A percentile compares a stretch with the other conserved stretches of the same genome.
Evolutionary conservation across 2,329 filamentous ascomycete species (phyloP).

Genomic region (Colletotrichum lentis): DNA sequence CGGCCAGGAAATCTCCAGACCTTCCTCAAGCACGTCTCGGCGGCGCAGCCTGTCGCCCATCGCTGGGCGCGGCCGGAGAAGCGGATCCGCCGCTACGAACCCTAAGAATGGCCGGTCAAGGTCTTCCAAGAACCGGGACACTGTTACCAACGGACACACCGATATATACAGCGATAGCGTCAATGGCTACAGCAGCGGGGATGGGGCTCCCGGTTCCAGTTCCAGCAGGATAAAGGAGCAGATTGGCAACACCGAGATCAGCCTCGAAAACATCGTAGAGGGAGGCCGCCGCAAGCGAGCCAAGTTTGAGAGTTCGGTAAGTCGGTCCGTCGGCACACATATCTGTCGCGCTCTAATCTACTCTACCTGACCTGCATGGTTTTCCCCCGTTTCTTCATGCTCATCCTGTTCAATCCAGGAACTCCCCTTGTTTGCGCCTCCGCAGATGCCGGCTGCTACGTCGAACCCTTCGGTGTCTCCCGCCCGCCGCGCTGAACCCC

Average conservation of each 20-base stretch:
- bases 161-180: conserved; percentile 72
- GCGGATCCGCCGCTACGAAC: conserved; percentile 72
- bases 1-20: conserved; percentile 70
- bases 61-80: conserved; percentile 74
- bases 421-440: conserved; percentile 91
- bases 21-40: conserved; percentile 74
- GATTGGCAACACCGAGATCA: conserved; percentile 94
- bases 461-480: conserved; percentile 98
- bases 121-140: conserved; percentile 72
- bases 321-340: conserved; percentile 57
- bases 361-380: conserved; percentile 12
- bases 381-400: conserved; percentile 39
- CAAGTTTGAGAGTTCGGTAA: conserved; percentile 96
- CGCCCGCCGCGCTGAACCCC: conserved; percentile 78
- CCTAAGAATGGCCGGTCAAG: conserved; percentile 74
- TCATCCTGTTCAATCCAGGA: conserved; percentile 68
- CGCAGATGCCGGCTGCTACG: conserved; percentile 90
- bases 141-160: conserved; percentile 55
- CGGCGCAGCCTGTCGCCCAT: conserved; percentile 82
- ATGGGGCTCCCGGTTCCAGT: conserved; percentile 79
- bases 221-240: conserved; percentile 84
- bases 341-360: background rate
- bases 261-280: conserved; percentile 97
- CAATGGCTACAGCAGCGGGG: conserved; percentile 86
- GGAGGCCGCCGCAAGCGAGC: conserved; percentile 93